phyloP scores from a whole-genome alignment of 495 filamentous ascomycete species.

The Chaetomium tenue region DNA sequence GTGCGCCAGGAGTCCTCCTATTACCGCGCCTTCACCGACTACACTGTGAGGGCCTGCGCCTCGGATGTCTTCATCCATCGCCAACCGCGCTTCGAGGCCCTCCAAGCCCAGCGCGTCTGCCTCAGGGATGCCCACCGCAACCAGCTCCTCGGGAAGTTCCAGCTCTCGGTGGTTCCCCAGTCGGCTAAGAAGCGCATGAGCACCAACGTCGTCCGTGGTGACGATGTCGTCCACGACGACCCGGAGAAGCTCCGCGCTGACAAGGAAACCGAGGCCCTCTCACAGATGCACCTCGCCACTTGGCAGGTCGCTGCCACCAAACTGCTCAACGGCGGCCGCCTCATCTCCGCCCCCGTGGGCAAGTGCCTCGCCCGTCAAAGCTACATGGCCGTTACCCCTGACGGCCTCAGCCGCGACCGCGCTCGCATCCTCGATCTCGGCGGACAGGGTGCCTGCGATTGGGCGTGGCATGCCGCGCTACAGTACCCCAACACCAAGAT shows the following conservation, averaged over 20 bases:
- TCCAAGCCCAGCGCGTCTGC: conserved; percentile 75
- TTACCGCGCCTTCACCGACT: conserved; percentile 81
- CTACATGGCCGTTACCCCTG: conserved; percentile 42
- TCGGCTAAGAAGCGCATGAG: conserved; percentile 58
- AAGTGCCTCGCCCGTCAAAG: conserved; percentile 55
- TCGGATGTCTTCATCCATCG: conserved; percentile 81
- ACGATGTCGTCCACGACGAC: conserved; percentile 53
- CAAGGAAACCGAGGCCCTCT: conserved; percentile 74
- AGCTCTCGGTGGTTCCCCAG: conserved; percentile 56
- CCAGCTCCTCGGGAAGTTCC: conserved; percentile 75
- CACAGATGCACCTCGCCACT: conserved; percentile 68
- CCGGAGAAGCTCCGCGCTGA: conserved; percentile 65
- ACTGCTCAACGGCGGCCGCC: conserved; percentile 72
- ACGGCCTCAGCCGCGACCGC: conserved; percentile 48
- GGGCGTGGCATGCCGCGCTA: conserved; percentile 89
- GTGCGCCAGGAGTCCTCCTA: conserved; percentile 74
- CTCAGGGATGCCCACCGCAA: conserved; percentile 63
- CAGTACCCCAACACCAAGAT: conserved; percentile 81
- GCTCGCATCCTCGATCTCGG: conserved; percentile 83
- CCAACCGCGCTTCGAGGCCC: conserved; percentile 79
- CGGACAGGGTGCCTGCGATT: conserved; percentile 81
- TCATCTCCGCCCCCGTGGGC: conserved; percentile 73
- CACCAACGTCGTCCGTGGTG: conserved; percentile 57
- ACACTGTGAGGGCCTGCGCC: conserved; percentile 55
- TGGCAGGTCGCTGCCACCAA: conserved; percentile 81